phyloP scores from a whole-genome alignment of 148 eudicot species.

The Tetragonia tetragonoides region DNA sequence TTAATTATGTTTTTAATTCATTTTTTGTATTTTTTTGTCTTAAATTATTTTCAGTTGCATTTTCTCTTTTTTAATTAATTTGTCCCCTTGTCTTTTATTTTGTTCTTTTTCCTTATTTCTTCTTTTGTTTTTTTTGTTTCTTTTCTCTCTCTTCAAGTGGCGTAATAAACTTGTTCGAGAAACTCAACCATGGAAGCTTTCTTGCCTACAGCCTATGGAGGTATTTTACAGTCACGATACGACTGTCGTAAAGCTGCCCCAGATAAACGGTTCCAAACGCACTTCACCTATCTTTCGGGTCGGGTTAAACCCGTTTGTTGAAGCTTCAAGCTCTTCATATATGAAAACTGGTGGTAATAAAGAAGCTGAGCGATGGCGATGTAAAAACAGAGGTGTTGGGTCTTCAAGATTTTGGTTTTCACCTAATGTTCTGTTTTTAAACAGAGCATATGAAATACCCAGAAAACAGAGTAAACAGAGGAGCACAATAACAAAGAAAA shows the following conservation, averaged over 20 bases:
- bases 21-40: no score
- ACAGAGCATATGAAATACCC: conserved; percentile 20
- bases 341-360: conserved; percentile 82
- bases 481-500: conserved; percentile 27
- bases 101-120: no score
- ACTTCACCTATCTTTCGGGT: conserved; percentile 80
- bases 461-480: conserved; percentile 33
- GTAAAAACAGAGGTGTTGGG: conserved; percentile 54
- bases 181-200: background rate
- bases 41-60: no score
- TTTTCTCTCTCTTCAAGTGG: no score
- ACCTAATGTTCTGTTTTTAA: conserved; percentile 28
- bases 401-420: conserved; percentile 33
- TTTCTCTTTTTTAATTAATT: no score
- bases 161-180: no score
- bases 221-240: conserved; percentile 70
- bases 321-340: conserved; percentile 71
- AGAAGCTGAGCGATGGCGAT: conserved; percentile 62
- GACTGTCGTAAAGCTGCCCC: conserved; percentile 58
- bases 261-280: conserved; percentile 82
- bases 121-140: no score
- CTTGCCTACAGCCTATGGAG: conserved; percentile 48
- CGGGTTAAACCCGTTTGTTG: conserved; percentile 79
- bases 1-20: no score
- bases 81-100: no score